These are phyloP conservation scores for Talaromyces amestolkiae DNA, from an alignment of 2,329 filamentous ascomycete species.

Conservation along the genomic window DNA sequence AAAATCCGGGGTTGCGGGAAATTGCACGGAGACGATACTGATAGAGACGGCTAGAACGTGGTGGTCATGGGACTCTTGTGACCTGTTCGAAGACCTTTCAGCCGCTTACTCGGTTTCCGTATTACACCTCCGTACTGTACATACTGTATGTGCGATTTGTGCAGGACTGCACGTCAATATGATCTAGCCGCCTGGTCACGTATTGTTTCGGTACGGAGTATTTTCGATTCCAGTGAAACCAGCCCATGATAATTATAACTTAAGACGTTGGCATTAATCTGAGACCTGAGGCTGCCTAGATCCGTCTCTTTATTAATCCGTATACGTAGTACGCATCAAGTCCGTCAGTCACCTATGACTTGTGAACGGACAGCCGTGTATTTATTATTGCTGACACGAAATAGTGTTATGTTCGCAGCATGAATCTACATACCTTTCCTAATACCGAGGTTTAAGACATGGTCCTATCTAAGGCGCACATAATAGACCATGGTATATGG, in stretches of 20 bases:
- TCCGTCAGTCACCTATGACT: neutral
- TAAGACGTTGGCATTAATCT: neutral
- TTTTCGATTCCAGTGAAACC: neutral
- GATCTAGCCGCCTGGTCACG: neutral
- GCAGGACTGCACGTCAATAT: neutral
- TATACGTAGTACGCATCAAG: neutral
- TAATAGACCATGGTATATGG: neutral
- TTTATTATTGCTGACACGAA: neutral
- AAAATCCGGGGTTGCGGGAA: slow-evolving; percentile 17
- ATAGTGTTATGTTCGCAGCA: neutral
- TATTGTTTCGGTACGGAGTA: neutral
- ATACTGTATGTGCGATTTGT: neutral
- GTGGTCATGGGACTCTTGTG: slow-evolving; percentile 1
- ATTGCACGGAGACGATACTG: neutral
- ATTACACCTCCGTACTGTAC: neutral
- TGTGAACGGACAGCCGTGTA: neutral
- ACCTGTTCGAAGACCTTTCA: neutral
- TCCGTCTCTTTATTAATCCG: neutral
- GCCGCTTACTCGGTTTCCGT: neutral
- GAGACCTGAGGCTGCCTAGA: neutral
- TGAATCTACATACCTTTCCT: neutral
- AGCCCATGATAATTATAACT: neutral
- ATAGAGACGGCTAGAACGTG: neutral
- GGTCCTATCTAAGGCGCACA: neutral
- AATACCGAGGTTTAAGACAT: neutral